Evolutionary conservation across 345 rosid species (phyloP).

Genomic region (Populus deltoides): DNA sequence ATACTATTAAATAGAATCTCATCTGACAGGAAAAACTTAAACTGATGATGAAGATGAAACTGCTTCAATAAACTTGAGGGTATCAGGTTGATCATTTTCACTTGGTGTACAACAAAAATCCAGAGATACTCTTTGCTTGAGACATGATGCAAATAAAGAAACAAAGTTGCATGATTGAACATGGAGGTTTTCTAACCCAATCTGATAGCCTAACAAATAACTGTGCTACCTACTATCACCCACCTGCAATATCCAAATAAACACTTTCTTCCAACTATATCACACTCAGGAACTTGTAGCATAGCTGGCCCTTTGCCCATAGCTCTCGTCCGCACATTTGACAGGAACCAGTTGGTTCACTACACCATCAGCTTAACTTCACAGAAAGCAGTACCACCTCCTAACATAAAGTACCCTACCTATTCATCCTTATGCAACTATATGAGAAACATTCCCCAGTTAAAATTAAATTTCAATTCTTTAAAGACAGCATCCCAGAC

Average conservation of each 20-base stretch:
- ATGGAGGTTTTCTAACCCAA: no score
- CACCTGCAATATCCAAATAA: neutral
- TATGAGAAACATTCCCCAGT: neutral
- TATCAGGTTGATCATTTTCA: neutral
- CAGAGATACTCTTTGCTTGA: neutral
- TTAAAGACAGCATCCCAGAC: neutral
- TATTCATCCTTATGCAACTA: neutral
- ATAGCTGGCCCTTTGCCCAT: neutral
- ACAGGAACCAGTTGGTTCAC: neutral
- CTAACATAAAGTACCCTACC: neutral
- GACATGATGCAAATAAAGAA: neutral
- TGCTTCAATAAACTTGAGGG: neutral
- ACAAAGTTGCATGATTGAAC: no score
- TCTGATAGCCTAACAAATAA: neutral
- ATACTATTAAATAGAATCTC: neutral
- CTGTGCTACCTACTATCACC: neutral
- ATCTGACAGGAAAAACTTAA: neutral
- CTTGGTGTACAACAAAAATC: neutral
- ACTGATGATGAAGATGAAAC: neutral
- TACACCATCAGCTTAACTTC: neutral
- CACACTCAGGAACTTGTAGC: neutral
- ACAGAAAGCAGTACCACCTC: neutral
- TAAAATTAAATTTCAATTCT: neutral
- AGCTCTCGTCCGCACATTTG: neutral
- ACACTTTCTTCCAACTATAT: neutral